Percentiles rank a stretch among this genome's conserved stretches.
Conservation (phyloP, 805 yeast species). For the Wickerhamomyces alni region DNA sequence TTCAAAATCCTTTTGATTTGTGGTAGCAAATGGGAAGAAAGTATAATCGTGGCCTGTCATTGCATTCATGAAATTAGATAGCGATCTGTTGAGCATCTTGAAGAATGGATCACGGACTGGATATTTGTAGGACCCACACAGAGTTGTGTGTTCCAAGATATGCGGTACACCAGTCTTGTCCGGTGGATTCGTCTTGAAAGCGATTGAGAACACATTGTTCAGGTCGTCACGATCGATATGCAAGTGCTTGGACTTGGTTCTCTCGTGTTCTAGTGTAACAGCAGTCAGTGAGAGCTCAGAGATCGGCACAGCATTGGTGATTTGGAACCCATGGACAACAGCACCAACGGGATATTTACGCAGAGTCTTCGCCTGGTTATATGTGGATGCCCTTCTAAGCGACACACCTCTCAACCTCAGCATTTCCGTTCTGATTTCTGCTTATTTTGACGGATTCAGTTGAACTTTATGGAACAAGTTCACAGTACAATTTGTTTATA, state of each 20-base stretch:
- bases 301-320: slow-evolving; percentile 58
- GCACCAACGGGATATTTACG: slow-evolving; percentile 61
- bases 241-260: slow-evolving; percentile 73
- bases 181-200: slow-evolving; percentile 92
- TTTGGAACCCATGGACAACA: slow-evolving; percentile 58
- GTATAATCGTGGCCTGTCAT: slow-evolving; percentile 98
- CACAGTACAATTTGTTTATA: too few relatives aligned
- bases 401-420: background rate
- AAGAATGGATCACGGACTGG: slow-evolving; percentile 97
- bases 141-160: slow-evolving; percentile 90
- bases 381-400: slow-evolving; percentile 17
- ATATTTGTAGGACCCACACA: slow-evolving; percentile 87
- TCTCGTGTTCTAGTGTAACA: slow-evolving; percentile 58
- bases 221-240: slow-evolving; percentile 80
- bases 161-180: slow-evolving; percentile 95
- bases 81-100: slow-evolving; percentile 92
- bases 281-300: slow-evolving; percentile 84
- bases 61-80: slow-evolving; percentile 96
- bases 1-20: slow-evolving; percentile 72
- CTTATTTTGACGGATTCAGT: too few relatives aligned
- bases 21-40: slow-evolving; percentile 92
- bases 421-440: too few relatives aligned
- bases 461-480: too few relatives aligned
- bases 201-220: slow-evolving; percentile 84
- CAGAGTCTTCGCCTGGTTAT: slow-evolving; percentile 29